Conservation (phyloP, 2,329 filamentous ascomycete genomes). For the Orbilia blumenaviensis region DNA sequence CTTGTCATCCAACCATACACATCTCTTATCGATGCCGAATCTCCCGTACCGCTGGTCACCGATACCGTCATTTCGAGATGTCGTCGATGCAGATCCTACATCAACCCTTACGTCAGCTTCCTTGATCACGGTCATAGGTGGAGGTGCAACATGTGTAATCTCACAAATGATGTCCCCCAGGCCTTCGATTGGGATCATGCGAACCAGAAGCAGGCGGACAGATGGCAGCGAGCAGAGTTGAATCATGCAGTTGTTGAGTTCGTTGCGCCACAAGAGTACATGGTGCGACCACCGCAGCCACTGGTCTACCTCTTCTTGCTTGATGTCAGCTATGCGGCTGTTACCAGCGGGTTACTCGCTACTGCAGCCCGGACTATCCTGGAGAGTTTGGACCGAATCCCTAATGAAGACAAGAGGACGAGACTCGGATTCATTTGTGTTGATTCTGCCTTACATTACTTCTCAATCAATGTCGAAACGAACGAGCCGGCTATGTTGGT, state of each 20-base stretch:
- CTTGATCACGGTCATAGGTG: conserved; percentile 96
- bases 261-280: conserved; percentile 97
- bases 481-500: conserved; percentile 92
- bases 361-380: conserved; percentile 92
- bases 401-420: conserved; percentile 94
- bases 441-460: conserved; percentile 94
- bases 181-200: conserved; percentile 98
- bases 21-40: conserved; percentile 89
- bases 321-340: conserved; percentile 89
- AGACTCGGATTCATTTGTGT: conserved; percentile 94
- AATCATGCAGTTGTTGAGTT: conserved; percentile 98
- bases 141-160: conserved; percentile 99
- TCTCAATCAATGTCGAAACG: conserved; percentile 87
- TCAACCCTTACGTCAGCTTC: conserved; percentile 97
- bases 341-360: conserved; percentile 88
- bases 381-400: conserved; percentile 94
- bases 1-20: conserved; percentile 96
- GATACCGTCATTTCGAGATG: conserved; percentile 98
- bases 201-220: conserved; percentile 86
- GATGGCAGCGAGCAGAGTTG: conserved; percentile 89
- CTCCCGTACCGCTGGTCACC: conserved; percentile 87
- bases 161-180: conserved; percentile 98
- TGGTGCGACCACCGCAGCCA: conserved; percentile 96
- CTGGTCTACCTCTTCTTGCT: conserved; percentile 95
- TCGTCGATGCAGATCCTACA: conserved; percentile 93